Evolutionary conservation across 192 early-diverging fungal species (phyloP), one percentile per base, ranked within the genome.

Genomic region (Coemansia sp.): DNA sequence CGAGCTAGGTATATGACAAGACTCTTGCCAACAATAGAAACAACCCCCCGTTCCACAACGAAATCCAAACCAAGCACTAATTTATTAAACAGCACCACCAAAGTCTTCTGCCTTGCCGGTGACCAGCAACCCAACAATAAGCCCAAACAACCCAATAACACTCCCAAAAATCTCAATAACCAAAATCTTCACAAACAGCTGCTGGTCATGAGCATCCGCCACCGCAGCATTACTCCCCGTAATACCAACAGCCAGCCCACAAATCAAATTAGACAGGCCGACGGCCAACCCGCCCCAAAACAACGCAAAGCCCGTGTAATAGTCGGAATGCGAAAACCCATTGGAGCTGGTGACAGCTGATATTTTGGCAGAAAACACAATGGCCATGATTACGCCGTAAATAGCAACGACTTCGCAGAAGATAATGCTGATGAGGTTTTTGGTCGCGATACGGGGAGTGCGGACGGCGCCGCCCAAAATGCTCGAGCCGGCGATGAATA

Each of bases 361-460:
- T 9, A 97, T 67, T 71, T 95, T 96, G 10, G 92, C 83, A 7
- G 91, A 91, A 71, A 95, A 97, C 34, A 98, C 93, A 65, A 98
- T 98, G 20, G 94, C 92, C 86, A 98, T 96, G 67, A 98, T 97
- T 23, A 98, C 85, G 58, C 96, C 96, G 82, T 98, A 98, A 64
- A 98, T 98, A 63, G 95, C 96, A 10, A 98, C 96, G 52, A 97
- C 97, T 83, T 98, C 97, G 81, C 95, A 98, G 70, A 98, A 98
- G 73, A 97, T 98, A 64, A 98, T 95, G 67, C 92, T 93, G 76
- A 98, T 95, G 66, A 98, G 85, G 84, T 98, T 98, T 80, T 95
- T 95, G 24, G 95, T 95, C 50, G 89, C 84, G 63, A 98, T 97
- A 28, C 97, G 84, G 58, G 97, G 97, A 3, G 92, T 86, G 47